phyloP scores from a whole-genome alignment of 2,329 filamentous ascomycete genomes.

The Fonsecaea nubica region DNA sequence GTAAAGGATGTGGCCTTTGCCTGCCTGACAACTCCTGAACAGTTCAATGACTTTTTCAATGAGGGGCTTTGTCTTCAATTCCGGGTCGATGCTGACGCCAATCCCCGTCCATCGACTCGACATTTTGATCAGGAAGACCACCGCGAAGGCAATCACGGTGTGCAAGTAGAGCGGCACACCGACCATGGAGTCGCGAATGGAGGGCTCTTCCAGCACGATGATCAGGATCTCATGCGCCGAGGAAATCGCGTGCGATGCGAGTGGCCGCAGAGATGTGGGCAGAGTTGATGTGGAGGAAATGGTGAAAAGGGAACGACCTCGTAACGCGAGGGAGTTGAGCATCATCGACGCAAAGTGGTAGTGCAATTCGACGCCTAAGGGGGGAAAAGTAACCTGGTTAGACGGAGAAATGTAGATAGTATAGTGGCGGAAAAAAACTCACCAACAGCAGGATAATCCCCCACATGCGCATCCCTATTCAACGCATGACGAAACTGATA shows the following conservation, averaged over 20 bases:
- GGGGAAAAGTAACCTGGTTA: background rate
- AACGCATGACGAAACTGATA: slow-evolving; percentile 52
- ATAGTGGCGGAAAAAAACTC: slow-evolving; percentile 11
- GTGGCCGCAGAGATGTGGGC: slow-evolving; percentile 33
- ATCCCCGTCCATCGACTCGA: slow-evolving; percentile 37
- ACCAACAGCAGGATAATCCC: slow-evolving; percentile 40
- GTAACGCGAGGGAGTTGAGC: slow-evolving; percentile 54
- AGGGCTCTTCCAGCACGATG: slow-evolving; percentile 55
- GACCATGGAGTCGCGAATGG: slow-evolving; percentile 57
- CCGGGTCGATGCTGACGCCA: slow-evolving; percentile 39
- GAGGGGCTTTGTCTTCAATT: slow-evolving; percentile 37
- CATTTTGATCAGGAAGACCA: slow-evolving; percentile 54
- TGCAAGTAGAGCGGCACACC: slow-evolving; percentile 55
- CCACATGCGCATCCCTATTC: slow-evolving; percentile 36
- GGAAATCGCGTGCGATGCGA: slow-evolving; percentile 54
- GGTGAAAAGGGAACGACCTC: slow-evolving; percentile 52
- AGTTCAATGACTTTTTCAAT: slow-evolving; percentile 38
- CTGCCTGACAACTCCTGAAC: slow-evolving; percentile 34
- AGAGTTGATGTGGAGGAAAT: slow-evolving; percentile 46
- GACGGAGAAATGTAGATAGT: too few relatives aligned
- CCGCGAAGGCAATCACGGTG: slow-evolving; percentile 56
- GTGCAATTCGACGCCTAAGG: slow-evolving; percentile 57
- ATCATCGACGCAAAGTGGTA: slow-evolving; percentile 62
- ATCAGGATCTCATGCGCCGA: slow-evolving; percentile 57
- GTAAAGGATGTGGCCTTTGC: slow-evolving; percentile 39